Evolutionary conservation across 345 rosid genomes (phyloP), one percentile per base, ranked within the genome.

Genomic region (Rhizophora apiculata): DNA sequence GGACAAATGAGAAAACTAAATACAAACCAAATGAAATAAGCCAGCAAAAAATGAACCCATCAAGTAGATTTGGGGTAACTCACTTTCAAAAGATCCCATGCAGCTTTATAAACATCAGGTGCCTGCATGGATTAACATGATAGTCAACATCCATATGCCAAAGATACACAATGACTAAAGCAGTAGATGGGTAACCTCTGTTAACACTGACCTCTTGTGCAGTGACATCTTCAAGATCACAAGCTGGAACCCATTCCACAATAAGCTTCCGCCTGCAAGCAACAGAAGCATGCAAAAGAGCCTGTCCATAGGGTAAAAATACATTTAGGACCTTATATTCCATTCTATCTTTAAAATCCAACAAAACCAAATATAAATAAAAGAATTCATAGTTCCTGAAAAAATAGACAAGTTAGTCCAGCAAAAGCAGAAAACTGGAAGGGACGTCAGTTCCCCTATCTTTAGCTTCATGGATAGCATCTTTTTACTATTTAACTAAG

Each of bases 211-310:
- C 98, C 83, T 64, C 73, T 83, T 66, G 70, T 34, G 84, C 91
- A 62, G 90, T 89, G 69, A 83, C 87, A 52, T 89, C 96, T 86
- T 94, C 98, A 70, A 94, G 95, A 82, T 94, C 98, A 81, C 96
- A 88, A 72, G 98, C 97, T 78, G 97, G 92, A 82, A 94, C 86
- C 98, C 97, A 94, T 66, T 88, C 93, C 48, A 91, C 83, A 20
- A 85, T 68, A 66, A 96, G 98, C 85, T 91, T 91, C 76, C 79
- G 73, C 74, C 90, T 85, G 76, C 96, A 94, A 39, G 96, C 89
- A 80, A 94, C 86, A 76, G 95, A 94, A 37, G 98, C 96, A 84
- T 94, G 98, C 74, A 94, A 79, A 80, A 94, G 96, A 74, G 98
- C 97, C 98, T 94, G 83, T 68, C 56, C 71, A 37, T 51, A 5